phyloP scores from a whole-genome alignment of 1,139 yeast genomes.

The Diutina ranongensis region DNA sequence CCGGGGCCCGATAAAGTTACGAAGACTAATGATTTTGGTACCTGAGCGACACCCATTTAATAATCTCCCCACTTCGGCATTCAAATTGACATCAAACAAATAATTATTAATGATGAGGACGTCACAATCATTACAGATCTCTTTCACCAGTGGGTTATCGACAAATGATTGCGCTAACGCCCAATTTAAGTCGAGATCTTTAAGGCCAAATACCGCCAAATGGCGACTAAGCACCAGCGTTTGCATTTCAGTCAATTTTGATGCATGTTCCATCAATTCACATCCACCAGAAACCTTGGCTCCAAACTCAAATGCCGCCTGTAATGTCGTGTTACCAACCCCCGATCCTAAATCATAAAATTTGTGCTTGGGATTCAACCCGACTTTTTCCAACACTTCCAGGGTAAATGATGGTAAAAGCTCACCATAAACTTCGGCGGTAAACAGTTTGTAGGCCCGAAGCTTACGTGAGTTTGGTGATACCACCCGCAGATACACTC shows the following conservation, averaged over 20 bases:
- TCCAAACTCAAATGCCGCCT: slow-evolving; percentile 82
- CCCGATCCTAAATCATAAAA: slow-evolving; percentile 90
- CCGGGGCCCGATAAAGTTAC: slow-evolving; percentile 56
- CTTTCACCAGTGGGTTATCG: slow-evolving; percentile 43
- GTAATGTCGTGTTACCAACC: slow-evolving; percentile 85
- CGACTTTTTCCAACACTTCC: slow-evolving; percentile 55
- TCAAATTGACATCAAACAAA: slow-evolving; percentile 64
- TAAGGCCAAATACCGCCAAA: slow-evolving; percentile 51
- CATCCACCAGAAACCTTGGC: slow-evolving; percentile 73
- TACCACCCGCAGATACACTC: slow-evolving; percentile 67
- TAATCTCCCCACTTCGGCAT: slow-evolving; percentile 55
- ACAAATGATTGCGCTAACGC: slow-evolving; percentile 39
- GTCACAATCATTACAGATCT: slow-evolving; percentile 49
- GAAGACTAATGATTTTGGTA: slow-evolving; percentile 65
- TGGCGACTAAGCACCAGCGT: slow-evolving; percentile 45
- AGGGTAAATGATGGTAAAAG: slow-evolving; percentile 68
- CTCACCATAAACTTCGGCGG: slow-evolving; percentile 89
- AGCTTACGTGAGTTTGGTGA: slow-evolving; percentile 61
- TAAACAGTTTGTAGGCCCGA: slow-evolving; percentile 70
- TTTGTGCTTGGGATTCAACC: slow-evolving; percentile 37
- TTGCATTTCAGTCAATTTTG: slow-evolving; percentile 54
- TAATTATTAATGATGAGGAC: slow-evolving; percentile 75
- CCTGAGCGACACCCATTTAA: slow-evolving; percentile 59
- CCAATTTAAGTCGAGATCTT: slow-evolving; percentile 42
- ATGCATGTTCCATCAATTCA: slow-evolving; percentile 80